Evolutionary conservation across 2,329 filamentous ascomycete species (phyloP), one percentile per base, ranked within the genome.

Genomic region (Cladosporium sp.): DNA sequence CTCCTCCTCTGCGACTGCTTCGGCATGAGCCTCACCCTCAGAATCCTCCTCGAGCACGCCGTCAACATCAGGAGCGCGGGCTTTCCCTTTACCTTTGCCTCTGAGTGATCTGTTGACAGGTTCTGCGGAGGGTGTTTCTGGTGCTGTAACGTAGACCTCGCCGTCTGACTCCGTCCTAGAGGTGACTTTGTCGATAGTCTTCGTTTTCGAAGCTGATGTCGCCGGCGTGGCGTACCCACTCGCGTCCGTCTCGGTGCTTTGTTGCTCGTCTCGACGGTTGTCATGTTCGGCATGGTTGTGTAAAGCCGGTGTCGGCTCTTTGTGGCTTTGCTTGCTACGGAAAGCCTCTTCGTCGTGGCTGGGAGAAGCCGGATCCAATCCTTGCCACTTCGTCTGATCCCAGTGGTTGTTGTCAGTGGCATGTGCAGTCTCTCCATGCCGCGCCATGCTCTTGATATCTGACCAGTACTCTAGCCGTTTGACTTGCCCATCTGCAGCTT

Each of bases 391-490:
- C 2, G 14, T 57, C 10, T 23, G 48, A 10, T 67, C 18, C 63
- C 66, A 66, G 21, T 63, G 63, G 21, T 61, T 30, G 36, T 58
- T 53, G 39, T 59, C 39, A 5, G 46, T 53, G 18, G 57, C 49
- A 43, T 64, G 43, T 5, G 26, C 32, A 39, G 46, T 32, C 34
- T 65, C 48, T 28, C 63, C 36, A 10, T 58, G 13, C 2, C 63
- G 57, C 18, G 75, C 75, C 36, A 84, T 73, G 48, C 76, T 79
- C 49, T 83, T 79, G 62, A 82, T 79, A 74, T 96, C 91, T 74
- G 90, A 93, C 89, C 94, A 97, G 75, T 93, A 96, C 59, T 96
- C 92, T 7, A 97, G 81, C 66, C 85, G 89, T 65, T 88, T 88
- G 58, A 96, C 89, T 73, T 97, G 91, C 71, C 89, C 88, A 68